Evolutionary conservation across 2,329 filamentous ascomycete genomes (phyloP).

Genomic region (Trichophyton verrucosum): DNA sequence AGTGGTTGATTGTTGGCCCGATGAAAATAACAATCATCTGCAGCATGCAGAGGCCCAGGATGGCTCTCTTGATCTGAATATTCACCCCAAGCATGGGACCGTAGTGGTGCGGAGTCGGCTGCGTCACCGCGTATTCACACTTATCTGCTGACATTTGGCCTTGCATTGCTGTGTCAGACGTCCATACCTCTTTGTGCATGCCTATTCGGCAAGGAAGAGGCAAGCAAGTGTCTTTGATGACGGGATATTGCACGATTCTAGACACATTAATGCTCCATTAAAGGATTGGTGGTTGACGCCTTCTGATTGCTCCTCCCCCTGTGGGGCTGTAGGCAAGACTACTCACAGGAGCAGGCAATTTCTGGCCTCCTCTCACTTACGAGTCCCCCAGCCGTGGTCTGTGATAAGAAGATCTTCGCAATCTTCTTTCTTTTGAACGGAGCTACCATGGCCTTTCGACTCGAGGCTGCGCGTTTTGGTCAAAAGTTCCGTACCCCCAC

Average conservation of each 20-base stretch:
- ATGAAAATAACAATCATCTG: background rate
- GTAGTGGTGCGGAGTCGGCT: background rate
- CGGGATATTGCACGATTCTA: background rate
- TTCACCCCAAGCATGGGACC: background rate
- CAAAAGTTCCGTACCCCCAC: conserved; percentile 2
- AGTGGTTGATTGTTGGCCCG: background rate
- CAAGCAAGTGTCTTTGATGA: background rate
- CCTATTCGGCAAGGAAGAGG: background rate
- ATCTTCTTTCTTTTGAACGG: background rate
- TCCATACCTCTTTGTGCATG: background rate
- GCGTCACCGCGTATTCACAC: background rate
- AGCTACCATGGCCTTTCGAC: background rate
- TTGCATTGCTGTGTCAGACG: background rate
- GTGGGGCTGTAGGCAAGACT: background rate
- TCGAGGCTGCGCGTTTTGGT: background rate
- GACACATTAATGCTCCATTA: background rate
- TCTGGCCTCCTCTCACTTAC: background rate
- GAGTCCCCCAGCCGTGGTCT: background rate
- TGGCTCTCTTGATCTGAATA: background rate
- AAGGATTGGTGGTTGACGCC: background rate
- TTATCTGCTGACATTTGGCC: background rate
- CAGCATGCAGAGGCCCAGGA: background rate
- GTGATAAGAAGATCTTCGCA: conserved; percentile 1
- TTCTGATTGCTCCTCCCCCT: background rate
- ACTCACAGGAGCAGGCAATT: background rate